These are phyloP conservation scores for Aspergillus saccharolyticus DNA, from an alignment of 495 filamentous ascomycete genomes.

Conservation along the genomic window DNA sequence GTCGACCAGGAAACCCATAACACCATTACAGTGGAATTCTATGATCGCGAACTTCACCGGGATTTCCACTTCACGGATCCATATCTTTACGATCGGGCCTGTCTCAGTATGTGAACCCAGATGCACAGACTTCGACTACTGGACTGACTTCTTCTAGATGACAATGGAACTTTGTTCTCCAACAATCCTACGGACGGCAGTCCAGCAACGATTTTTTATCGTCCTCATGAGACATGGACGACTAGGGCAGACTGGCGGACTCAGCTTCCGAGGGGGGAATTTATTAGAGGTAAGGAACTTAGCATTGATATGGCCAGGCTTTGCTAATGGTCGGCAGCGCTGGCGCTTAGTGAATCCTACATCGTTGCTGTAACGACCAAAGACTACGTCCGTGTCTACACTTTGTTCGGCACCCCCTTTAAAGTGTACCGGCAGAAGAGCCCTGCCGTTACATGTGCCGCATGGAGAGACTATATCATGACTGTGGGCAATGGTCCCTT, in stretches of 20 bases:
- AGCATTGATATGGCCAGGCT: neutral
- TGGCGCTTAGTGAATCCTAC: constrained; percentile 89
- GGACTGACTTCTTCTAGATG: constrained; percentile 48
- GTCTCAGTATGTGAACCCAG: constrained; percentile 50
- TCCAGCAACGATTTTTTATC: constrained; percentile 86
- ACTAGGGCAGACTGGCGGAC: constrained; percentile 86
- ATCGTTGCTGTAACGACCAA: constrained; percentile 78
- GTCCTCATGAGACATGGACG: constrained; percentile 96
- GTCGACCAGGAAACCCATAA: constrained; percentile 92
- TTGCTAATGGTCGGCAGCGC: constrained; percentile 42
- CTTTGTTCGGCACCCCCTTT: constrained; percentile 84
- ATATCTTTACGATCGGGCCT: constrained; percentile 94
- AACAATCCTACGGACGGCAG: constrained; percentile 63
- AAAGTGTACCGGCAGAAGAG: constrained; percentile 88
- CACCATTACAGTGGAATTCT: constrained; percentile 96
- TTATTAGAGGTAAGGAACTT: constrained; percentile 51
- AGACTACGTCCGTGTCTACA: constrained; percentile 88
- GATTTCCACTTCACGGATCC: constrained; percentile 96
- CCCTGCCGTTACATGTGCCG: constrained; percentile 85
- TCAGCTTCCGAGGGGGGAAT: constrained; percentile 72
- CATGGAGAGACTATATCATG: constrained; percentile 89
- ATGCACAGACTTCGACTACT: constrained; percentile 4
- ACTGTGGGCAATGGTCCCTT: constrained; percentile 90
- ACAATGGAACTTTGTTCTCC: constrained; percentile 82
- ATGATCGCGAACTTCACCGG: constrained; percentile 83